Evolutionary conservation across 1,139 yeast species (phyloP).

Genomic region (Blastobotrys apis): DNA sequence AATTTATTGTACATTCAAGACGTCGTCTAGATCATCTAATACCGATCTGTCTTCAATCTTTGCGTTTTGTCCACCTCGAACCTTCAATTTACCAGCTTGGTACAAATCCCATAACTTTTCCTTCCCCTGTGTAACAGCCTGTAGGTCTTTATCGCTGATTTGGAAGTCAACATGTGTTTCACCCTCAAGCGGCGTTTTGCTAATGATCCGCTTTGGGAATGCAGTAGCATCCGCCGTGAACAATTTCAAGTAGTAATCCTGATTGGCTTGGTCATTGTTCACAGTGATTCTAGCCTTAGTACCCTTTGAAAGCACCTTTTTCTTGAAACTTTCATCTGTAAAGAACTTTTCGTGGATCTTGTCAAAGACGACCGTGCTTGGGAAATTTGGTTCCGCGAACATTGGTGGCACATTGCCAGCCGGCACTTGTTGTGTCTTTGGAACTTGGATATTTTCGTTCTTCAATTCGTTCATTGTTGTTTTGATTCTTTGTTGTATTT

Average conservation of each 20-base stretch:
- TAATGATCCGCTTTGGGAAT: conserved; percentile 2
- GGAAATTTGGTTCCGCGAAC: neutral
- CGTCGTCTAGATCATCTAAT: conserved; percentile 5
- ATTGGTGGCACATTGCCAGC: too few species aligned
- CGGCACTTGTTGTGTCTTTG: too few species aligned
- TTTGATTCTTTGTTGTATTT: too few species aligned
- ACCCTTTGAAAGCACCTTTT: neutral
- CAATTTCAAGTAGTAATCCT: conserved; percentile 1
- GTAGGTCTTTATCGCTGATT: neutral
- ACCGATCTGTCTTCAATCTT: neutral
- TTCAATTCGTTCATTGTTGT: too few species aligned
- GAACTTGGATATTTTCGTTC: too few species aligned
- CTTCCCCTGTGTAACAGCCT: neutral
- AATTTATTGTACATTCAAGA: too few species aligned
- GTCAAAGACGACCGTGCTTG: conserved; percentile 4
- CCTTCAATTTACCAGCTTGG: neutral
- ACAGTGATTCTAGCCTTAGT: neutral
- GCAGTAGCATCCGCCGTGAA: neutral
- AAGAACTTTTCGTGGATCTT: conserved; percentile 1
- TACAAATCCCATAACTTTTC: conserved; percentile 3
- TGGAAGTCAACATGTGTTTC: neutral
- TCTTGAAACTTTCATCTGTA: neutral
- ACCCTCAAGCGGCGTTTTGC: neutral
- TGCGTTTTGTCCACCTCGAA: neutral
- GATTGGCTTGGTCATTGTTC: conserved; percentile 4